A percentile compares a stretch with the other conserved stretches of the same genome.
Evolutionary conservation across 495 filamentous ascomycete genomes (phyloP).

Genomic region (Lasiosphaeris hirsuta): DNA sequence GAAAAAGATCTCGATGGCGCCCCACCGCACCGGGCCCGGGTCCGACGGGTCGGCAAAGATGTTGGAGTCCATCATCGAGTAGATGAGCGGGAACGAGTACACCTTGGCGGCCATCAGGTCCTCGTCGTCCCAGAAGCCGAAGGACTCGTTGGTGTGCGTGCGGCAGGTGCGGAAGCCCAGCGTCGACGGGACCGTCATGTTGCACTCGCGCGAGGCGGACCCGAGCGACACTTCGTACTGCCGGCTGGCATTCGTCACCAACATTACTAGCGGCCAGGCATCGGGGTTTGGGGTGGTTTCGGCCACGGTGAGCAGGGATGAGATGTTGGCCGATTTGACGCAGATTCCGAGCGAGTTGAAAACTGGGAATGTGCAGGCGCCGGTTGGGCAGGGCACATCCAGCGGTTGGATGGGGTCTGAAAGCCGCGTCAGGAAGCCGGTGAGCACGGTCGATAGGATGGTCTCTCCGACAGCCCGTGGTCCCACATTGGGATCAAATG

Average conservation of each 20-base stretch:
- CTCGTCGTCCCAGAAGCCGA: too few relatives aligned
- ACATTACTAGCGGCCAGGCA: background rate
- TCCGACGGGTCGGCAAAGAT: background rate
- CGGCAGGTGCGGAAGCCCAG: too few relatives aligned
- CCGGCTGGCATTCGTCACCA: background rate
- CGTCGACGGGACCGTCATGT: too few relatives aligned
- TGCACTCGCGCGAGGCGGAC: background rate
- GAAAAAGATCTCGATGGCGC: slow-evolving; percentile 9
- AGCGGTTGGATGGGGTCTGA: background rate
- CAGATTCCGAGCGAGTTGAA: slow-evolving; percentile 5
- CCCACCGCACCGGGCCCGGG: background rate
- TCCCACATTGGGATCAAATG: background rate
- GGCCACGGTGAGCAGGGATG: background rate
- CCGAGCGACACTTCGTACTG: background rate
- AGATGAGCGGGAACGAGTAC: background rate
- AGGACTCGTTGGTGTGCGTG: too few relatives aligned
- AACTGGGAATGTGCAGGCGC: slow-evolving; percentile 2
- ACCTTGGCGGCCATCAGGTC: background rate
- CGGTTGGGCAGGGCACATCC: background rate
- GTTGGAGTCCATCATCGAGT: too few relatives aligned
- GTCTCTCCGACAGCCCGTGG: background rate
- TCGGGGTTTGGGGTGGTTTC: background rate
- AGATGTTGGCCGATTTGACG: slow-evolving; percentile 5
- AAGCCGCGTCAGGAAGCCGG: background rate
- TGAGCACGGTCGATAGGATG: background rate